These are phyloP conservation scores for Claviceps maximensis DNA, from an alignment of 2,329 filamentous ascomycete species.

Conservation along the genomic window DNA sequence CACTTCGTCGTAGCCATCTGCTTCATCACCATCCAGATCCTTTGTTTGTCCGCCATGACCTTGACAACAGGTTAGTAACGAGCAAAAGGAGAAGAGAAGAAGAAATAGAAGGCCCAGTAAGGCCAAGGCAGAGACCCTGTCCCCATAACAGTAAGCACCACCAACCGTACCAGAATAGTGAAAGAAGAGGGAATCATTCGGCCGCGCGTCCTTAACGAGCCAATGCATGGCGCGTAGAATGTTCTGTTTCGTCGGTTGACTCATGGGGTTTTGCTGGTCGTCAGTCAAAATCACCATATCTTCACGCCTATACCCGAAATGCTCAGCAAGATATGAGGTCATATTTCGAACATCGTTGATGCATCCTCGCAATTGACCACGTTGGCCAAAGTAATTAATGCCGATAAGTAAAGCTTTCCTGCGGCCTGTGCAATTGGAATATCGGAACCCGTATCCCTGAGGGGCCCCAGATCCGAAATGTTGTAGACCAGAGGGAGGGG, in stretches of 20 bases:
- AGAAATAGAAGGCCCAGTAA: background rate
- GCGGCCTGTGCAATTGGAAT: constrained; percentile 79
- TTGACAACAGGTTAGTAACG: constrained; percentile 14
- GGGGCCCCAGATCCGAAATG: constrained; percentile 72
- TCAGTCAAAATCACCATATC: constrained; percentile 97
- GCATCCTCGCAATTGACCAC: constrained; percentile 79
- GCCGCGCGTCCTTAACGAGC: constrained; percentile 84
- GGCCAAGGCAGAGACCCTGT: background rate
- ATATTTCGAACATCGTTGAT: constrained; percentile 98
- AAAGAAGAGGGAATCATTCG: constrained; percentile 93
- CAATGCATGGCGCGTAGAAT: constrained; percentile 95
- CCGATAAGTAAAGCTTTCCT: constrained; percentile 85
- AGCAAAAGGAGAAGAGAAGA: background rate
- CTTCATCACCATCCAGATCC: constrained; percentile 67
- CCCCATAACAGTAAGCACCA: background rate
- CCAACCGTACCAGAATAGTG: constrained; percentile 66
- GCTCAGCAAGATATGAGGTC: constrained; percentile 77
- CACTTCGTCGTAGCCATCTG: constrained; percentile 71
- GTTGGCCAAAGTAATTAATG: constrained; percentile 93
- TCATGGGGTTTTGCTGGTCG: constrained; percentile 95
- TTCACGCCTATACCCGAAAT: constrained; percentile 85
- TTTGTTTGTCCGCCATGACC: constrained; percentile 72
- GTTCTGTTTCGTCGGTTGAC: constrained; percentile 90
- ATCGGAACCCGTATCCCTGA: constrained; percentile 70
- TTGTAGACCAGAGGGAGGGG: constrained; percentile 54